These are phyloP conservation scores for Solanum phureja DNA, from an alignment of 257 asterid genomes.

Conservation along the genomic window DNA sequence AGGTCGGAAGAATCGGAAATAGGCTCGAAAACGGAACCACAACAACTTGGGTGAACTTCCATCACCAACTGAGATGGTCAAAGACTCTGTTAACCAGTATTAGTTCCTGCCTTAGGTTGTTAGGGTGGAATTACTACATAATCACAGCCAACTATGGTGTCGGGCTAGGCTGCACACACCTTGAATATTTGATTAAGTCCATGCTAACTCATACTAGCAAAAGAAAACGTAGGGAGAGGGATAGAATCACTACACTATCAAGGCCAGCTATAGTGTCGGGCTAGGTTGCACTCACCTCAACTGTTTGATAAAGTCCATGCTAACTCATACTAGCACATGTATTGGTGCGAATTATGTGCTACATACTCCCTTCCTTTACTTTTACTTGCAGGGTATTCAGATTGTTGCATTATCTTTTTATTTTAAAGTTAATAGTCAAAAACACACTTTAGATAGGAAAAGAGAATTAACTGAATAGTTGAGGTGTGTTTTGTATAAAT, in stretches of 20 bases:
- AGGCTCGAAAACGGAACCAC: not conserved
- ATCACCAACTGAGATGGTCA: not conserved
- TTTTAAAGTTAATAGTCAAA: not conserved
- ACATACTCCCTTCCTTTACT: not conserved
- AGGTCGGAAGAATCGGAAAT: not conserved
- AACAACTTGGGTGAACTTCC: not conserved
- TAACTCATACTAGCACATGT: not conserved
- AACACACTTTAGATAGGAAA: not conserved
- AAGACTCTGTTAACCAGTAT: not conserved
- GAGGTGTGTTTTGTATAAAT: not conserved
- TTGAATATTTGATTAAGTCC: not conserved
- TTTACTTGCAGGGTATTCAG: not conserved
- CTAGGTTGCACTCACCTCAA: not conserved
- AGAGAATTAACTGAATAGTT: not conserved
- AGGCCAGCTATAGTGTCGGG: not conserved
- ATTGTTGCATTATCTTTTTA: not conserved
- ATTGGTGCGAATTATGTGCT: not conserved
- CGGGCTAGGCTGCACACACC: not conserved
- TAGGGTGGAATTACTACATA: not conserved
- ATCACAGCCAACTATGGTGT: not conserved
- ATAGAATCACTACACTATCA: not conserved
- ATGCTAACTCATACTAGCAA: not conserved
- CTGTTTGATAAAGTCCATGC: not conserved
- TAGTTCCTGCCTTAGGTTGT: not conserved
- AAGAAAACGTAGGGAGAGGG: not conserved